Percentiles rank a stretch among this genome's conserved stretches.
These are phyloP conservation scores for Rhododendron vialii DNA, from an alignment of 148 eudicot species.

Conservation along the genomic window DNA sequence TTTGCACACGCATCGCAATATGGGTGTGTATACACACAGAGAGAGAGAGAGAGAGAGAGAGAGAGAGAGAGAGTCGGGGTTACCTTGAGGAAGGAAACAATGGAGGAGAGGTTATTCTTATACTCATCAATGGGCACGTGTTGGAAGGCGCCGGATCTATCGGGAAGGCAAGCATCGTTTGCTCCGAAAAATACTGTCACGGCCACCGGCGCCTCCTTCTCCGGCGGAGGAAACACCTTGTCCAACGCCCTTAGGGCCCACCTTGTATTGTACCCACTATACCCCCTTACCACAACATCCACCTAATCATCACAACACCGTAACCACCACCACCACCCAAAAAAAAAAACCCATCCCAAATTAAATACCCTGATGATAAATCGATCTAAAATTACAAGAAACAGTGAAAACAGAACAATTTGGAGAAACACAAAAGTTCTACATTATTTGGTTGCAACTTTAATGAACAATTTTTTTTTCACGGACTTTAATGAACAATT, in stretches of 20 bases:
- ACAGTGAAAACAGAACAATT: neutral
- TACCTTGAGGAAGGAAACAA: slow-evolving; percentile 69
- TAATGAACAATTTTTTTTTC: neutral
- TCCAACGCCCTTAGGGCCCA: slow-evolving; percentile 71
- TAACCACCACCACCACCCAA: neutral
- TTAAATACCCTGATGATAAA: neutral
- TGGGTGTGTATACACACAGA: too few relatives aligned
- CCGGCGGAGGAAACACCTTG: slow-evolving; percentile 55
- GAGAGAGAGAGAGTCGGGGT: neutral
- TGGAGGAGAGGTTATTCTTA: slow-evolving; percentile 46
- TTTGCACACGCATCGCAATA: too few relatives aligned
- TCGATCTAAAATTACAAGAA: neutral
- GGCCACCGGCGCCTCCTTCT: slow-evolving; percentile 36
- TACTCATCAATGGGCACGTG: slow-evolving; percentile 91
- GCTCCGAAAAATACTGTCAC: slow-evolving; percentile 90
- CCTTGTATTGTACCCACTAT: slow-evolving; percentile 87
- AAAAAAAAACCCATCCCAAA: neutral
- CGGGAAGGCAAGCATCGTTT: slow-evolving; percentile 72
- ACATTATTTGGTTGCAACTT: neutral
- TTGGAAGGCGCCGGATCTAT: slow-evolving; percentile 54
- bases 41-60: neutral
- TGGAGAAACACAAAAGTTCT: neutral
- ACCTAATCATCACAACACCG: slow-evolving; percentile 27
- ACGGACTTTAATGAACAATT: neutral
- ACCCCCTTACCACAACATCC: slow-evolving; percentile 80